phyloP scores from a whole-genome alignment of 2,329 filamentous ascomycete genomes.

The Epichloe sylvatica region DNA sequence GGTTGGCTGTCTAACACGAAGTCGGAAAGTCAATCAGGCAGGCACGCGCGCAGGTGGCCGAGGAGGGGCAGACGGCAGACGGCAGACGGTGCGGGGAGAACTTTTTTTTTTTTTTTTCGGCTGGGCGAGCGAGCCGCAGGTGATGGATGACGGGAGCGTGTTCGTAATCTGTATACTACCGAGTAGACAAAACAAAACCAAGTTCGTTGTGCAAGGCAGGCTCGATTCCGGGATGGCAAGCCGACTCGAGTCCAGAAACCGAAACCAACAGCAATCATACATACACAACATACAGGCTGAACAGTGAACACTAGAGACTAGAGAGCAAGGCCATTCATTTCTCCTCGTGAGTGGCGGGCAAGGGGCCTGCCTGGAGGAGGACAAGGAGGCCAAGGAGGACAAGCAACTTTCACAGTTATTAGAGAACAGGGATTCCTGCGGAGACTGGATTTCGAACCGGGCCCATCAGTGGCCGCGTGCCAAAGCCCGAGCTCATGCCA shows the following conservation, averaged over 20 bases:
- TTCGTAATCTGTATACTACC: no score
- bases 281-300: no score
- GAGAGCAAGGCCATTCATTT: slow-evolving; percentile 1
- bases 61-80: slow-evolving; percentile 3
- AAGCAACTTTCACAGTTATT: background rate
- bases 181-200: no score
- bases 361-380: background rate
- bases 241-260: background rate
- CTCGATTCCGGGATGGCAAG: background rate
- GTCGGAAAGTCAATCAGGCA: slow-evolving; percentile 6
- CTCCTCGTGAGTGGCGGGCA: slow-evolving; percentile 3
- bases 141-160: slow-evolving; percentile 3
- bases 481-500: background rate
- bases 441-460: background rate
- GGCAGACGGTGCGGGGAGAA: slow-evolving; percentile 8
- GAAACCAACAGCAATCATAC: background rate
- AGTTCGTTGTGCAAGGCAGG: background rate
- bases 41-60: slow-evolving; percentile 6
- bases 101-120: slow-evolving; percentile 1
- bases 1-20: slow-evolving; percentile 6
- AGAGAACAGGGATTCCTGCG: slow-evolving; percentile 3
- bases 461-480: slow-evolving; percentile 1
- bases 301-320: no score
- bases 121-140: slow-evolving; percentile 5
- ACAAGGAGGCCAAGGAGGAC: no score